phyloP scores from a whole-genome alignment of 1,139 yeast species.

The Arxiozyma telluris region DNA sequence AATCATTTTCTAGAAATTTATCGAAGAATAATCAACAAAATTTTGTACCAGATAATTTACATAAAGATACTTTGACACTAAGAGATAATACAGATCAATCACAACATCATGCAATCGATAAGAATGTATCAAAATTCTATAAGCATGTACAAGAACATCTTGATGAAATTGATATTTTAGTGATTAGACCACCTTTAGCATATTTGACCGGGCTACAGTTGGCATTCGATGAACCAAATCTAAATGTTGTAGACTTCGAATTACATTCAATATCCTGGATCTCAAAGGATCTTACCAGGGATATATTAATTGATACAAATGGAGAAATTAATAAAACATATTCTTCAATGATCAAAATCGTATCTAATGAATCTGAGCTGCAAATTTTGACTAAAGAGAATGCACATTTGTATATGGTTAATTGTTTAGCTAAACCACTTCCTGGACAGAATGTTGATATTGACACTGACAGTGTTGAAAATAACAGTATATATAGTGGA shows the following conservation, averaged over 20 bases:
- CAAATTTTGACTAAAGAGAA: conserved; percentile 11
- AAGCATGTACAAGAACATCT: conserved; percentile 5
- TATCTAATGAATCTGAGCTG: conserved; percentile 12
- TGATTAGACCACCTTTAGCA: conserved; percentile 19
- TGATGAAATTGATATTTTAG: conserved; percentile 22
- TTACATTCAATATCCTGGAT: conserved; percentile 13
- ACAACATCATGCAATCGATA: not conserved
- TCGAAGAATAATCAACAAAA: conserved; percentile 1
- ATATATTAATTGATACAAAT: not conserved
- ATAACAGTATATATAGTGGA: not conserved
- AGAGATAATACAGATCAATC: not conserved
- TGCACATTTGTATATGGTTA: conserved; percentile 13
- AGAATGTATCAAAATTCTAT: not conserved
- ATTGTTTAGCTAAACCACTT: conserved; percentile 17
- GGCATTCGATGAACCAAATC: conserved; percentile 28
- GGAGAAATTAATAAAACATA: conserved; percentile 2
- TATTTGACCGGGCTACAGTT: conserved; percentile 25
- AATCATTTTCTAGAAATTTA: conserved; percentile 12
- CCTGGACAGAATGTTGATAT: not conserved
- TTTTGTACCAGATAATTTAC: not conserved
- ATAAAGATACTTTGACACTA: not conserved
- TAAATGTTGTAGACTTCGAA: conserved; percentile 24
- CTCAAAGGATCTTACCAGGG: not conserved
- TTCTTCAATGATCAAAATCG: conserved; percentile 9
- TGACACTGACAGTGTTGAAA: not conserved